Base-by-base conservation (phyloP, 768 basidiomycete species). In the Punctularia strigosozonata region DNA sequence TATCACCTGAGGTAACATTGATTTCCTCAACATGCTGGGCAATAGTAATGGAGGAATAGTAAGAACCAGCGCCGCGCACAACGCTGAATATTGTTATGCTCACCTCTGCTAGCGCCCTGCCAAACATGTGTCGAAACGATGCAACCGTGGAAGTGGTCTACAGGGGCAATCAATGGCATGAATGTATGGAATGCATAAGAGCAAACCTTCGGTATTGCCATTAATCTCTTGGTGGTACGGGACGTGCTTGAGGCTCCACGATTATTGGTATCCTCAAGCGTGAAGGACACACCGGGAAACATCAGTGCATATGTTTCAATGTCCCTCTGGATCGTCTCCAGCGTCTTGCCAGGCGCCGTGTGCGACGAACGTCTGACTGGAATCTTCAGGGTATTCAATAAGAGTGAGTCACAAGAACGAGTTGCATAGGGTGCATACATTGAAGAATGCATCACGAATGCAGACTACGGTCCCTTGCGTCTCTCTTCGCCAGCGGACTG, bases 371-470 rank as follows among this genome's bases (percentile, higher is more conserved):
- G 74, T 42, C 88, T 79, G 44, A 91, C 74, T 24, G 88, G 88
- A 31, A 90, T 71, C 88, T 90, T 47, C 25, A 36, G 21, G 22
- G 38, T 31, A 28, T 33, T 31, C 26, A 36, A 24, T 39, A 14
- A 19, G 8, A 20, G 26, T 44, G 41, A 49, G 40, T 22, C 32
- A 33, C 34, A 14, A 31, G 26, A 41, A 37, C 18, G 22, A 33
- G 15, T 40, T 15, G 17, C 28, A 39, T 28, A 22, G 15, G 28
- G 15, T 14, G 63, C 75, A 31, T 44, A 89, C 89, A 51, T 86
- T 90, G 53, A 82, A 85, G 54, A 95, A 99, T 3, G 86, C 79
- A 55, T 97, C 94, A 17, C 86, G 77, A 31, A 95, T 65, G 47
- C 73, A 78, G 30, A 94, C 80, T 8, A 73, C 77, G 5, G 92